Conservation (phyloP, 139 green algal species). For the Penium margaritaceum region DNA sequence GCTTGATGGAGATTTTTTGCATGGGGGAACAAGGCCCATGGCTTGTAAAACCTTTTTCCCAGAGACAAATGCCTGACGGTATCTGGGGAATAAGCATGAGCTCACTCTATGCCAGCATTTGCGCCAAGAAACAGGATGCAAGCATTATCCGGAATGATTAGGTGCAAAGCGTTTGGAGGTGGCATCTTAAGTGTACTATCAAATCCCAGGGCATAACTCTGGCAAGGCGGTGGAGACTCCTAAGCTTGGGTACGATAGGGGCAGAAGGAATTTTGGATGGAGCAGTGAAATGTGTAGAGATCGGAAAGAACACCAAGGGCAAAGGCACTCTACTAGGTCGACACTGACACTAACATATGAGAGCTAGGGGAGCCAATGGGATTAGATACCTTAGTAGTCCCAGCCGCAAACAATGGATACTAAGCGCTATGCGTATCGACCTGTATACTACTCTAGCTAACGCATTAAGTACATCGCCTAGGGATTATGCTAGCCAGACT, state of each 20-base stretch:
- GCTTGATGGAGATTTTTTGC: conserved; percentile 3
- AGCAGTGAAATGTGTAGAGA: conserved; percentile 51
- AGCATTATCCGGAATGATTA: conserved; percentile 40
- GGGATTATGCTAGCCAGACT: background rate
- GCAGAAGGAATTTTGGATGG: conserved; percentile 36
- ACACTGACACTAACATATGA: conserved; percentile 54
- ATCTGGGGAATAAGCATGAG: conserved; percentile 1
- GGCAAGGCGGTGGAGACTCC: background rate
- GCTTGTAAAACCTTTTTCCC: conserved; percentile 38
- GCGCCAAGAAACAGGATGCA: conserved; percentile 47
- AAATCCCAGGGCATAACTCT: conserved; percentile 8
- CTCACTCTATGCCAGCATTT: conserved; percentile 48
- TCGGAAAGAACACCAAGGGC: conserved; percentile 50
- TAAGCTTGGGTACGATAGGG: background rate
- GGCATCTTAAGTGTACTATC: background rate
- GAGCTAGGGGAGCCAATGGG: conserved; percentile 53
- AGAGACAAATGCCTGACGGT: conserved; percentile 41
- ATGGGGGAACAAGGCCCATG: conserved; percentile 42
- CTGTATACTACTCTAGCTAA: background rate
- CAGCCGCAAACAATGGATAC: conserved; percentile 52
- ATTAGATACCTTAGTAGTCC: conserved; percentile 58
- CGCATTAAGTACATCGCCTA: background rate
- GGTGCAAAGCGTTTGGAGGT: background rate
- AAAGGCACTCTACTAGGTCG: conserved; percentile 46
- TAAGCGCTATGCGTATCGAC: conserved; percentile 16